These are phyloP conservation scores for Candida andamanensis DNA, from an alignment of 805 yeast genomes.

Conservation along the genomic window DNA sequence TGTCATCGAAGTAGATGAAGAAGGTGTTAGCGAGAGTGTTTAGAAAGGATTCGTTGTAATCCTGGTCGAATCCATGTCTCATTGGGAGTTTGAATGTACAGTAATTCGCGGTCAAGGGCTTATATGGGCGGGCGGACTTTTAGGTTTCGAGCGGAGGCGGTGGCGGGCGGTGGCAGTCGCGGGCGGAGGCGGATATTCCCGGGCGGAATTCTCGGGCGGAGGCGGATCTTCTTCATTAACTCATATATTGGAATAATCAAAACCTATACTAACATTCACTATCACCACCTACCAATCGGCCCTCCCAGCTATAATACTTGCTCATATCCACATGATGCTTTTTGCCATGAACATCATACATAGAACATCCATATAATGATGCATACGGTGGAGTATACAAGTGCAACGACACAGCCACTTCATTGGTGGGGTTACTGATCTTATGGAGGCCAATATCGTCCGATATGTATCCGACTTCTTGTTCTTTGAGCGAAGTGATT, in stretches of 20 bases:
- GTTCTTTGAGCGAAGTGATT: slow-evolving; percentile 24
- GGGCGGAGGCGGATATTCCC: too few species aligned
- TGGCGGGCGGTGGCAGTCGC: neutral
- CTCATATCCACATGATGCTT: slow-evolving; percentile 54
- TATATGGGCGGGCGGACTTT: neutral
- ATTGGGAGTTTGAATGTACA: slow-evolving; percentile 38
- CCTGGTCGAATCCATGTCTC: slow-evolving; percentile 64
- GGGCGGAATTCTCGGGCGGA: too few species aligned
- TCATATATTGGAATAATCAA: too few species aligned
- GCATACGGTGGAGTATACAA: slow-evolving; percentile 78
- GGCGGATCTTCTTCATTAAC: too few species aligned
- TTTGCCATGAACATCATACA: slow-evolving; percentile 46
- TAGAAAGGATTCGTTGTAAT: slow-evolving; percentile 53
- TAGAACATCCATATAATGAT: slow-evolving; percentile 49
- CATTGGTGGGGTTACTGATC: slow-evolving; percentile 44
- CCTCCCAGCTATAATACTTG: slow-evolving; percentile 59
- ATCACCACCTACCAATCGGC: slow-evolving; percentile 19
- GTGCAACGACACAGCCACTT: slow-evolving; percentile 58
- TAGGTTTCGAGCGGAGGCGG: neutral
- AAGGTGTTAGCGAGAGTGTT: slow-evolving; percentile 59
- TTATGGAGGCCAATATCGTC: slow-evolving; percentile 65
- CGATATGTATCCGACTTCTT: slow-evolving; percentile 59
- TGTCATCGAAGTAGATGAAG: slow-evolving; percentile 83
- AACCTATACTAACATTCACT: slow-evolving; percentile 4
- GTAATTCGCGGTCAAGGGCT: neutral